Base-by-base conservation (phyloP, 1,284 basidiomycete genomes). In the Marasmius fiardii region DNA sequence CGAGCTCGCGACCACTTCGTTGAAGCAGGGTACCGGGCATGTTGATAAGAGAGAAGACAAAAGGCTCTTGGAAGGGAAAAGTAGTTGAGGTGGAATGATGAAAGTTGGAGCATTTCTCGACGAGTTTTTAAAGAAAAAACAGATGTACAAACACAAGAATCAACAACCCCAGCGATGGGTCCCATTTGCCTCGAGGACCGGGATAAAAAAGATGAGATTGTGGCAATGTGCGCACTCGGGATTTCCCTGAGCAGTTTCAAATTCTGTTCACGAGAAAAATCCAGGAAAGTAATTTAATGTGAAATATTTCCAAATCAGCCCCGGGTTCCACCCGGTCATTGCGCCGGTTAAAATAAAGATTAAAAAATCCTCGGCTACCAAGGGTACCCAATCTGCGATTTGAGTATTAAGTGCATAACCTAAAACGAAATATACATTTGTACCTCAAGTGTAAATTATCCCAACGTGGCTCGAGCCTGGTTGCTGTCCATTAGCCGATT, bases 1-100 rank as follows among this genome's bases (percentile, higher is more conserved):
- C 90, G 59, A 91, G 77, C 57, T 77, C 66, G 47, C 61, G 65
- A 16, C 68, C 75, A 24, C 68, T 63, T 12, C 55, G 52, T 44
- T 48, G 49, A 20, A 51, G 34, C 43, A 55, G 44, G 31, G 28
- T 23, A 20, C 43, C 26, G 41, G 53, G 37, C 48, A 51, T 53
- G 44, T 21, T 24, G 51, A 52, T 8, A 23, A 12, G 21, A 43
- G 21, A 24, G 47, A 11, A 47, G 21, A 28, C 20, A 39, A 44
- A 21, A 20, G 21, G 26, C 8, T 23, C 16, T 24, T 45, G n/a
- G 34, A 28, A 35, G n/a, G 28, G 16, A 37, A 51, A 24, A 49
- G 10, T n/a, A 18, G 14, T 4, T 16, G 23, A 33, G n/a, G 48
- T 2, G 8, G 26, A 3, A 7, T 51, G 43, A 24, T 44, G 43